Percentiles rank a stretch among this genome's conserved stretches.
Conservation (phyloP, 495 filamentous ascomycete genomes). For the Podospora pseudocomata region DNA sequence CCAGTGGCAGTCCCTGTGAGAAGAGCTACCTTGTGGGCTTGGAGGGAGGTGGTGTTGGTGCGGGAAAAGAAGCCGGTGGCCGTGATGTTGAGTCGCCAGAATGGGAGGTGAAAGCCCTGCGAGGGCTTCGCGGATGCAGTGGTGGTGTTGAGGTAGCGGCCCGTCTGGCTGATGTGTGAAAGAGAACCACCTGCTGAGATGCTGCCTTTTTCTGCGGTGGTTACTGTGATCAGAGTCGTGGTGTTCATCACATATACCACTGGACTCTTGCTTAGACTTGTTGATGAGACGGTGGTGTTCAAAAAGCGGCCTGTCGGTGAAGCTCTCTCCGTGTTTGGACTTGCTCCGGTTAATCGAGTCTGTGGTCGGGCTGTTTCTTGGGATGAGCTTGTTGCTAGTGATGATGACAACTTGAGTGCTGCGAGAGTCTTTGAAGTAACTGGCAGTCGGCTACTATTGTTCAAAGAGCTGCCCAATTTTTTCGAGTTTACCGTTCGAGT, state of each 20-base stretch:
- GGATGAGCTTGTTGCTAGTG: background rate
- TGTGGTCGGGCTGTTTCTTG: background rate
- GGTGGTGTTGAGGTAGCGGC: background rate
- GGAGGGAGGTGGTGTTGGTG: background rate
- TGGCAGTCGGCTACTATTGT: background rate
- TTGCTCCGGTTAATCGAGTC: background rate
- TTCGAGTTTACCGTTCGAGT: background rate
- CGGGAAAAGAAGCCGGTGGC: background rate
- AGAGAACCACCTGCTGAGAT: background rate
- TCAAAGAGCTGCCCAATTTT: background rate
- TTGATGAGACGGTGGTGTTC: background rate
- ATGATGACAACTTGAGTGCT: background rate
- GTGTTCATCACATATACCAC: background rate
- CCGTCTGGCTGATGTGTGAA: background rate
- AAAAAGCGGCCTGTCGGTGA: background rate
- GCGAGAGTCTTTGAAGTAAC: background rate
- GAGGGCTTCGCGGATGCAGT: background rate
- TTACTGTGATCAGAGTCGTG: slow-evolving; percentile 1
- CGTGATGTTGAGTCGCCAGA: background rate
- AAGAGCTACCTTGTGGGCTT: background rate
- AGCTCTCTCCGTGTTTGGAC: background rate
- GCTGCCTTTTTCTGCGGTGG: background rate
- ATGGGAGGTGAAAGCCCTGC: background rate
- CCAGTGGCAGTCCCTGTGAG: background rate
- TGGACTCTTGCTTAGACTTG: background rate